A percentile compares a stretch with the other conserved stretches of the same genome.
phyloP scores from a whole-genome alignment of 768 basidiomycete species.

The Boletus speciosus region DNA sequence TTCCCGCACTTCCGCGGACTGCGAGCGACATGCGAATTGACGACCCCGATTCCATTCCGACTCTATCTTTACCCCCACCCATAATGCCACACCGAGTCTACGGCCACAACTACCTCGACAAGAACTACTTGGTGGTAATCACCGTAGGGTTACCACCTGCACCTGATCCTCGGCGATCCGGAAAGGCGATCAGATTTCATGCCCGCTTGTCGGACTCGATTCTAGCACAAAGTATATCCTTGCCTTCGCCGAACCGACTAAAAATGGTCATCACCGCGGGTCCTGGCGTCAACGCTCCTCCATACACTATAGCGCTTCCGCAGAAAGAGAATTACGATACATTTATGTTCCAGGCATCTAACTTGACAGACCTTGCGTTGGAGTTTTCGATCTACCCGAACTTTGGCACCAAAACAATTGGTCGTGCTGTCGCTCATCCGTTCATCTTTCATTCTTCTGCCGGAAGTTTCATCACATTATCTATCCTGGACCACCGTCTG shows the following conservation, averaged over 20 bases:
- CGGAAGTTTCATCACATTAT: slow-evolving; percentile 57
- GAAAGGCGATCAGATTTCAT: slow-evolving; percentile 59
- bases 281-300: slow-evolving; percentile 78
- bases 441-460: slow-evolving; percentile 60
- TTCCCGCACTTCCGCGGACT: slow-evolving; percentile 25
- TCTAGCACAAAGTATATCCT: slow-evolving; percentile 61
- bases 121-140: slow-evolving; percentile 80
- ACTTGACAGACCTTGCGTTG: slow-evolving; percentile 67
- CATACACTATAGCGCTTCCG: slow-evolving; percentile 87
- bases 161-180: slow-evolving; percentile 32
- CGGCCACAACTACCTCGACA: slow-evolving; percentile 93
- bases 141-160: slow-evolving; percentile 62
- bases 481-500: slow-evolving; percentile 88
- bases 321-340: slow-evolving; percentile 65
- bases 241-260: slow-evolving; percentile 72
- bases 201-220: slow-evolving; percentile 71
- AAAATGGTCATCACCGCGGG: slow-evolving; percentile 94
- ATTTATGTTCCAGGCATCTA: slow-evolving; percentile 84
- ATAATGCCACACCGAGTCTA: slow-evolving; percentile 98
- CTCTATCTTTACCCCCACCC: slow-evolving; percentile 92
- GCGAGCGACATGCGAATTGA: slow-evolving; percentile 41
- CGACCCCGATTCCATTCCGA: slow-evolving; percentile 91
- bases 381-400: slow-evolving; percentile 97
- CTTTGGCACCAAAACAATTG: slow-evolving; percentile 96
- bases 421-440: slow-evolving; percentile 84